Evolutionary conservation across 2,329 filamentous ascomycete species (phyloP).

Genomic region (Calonectria naviculata): DNA sequence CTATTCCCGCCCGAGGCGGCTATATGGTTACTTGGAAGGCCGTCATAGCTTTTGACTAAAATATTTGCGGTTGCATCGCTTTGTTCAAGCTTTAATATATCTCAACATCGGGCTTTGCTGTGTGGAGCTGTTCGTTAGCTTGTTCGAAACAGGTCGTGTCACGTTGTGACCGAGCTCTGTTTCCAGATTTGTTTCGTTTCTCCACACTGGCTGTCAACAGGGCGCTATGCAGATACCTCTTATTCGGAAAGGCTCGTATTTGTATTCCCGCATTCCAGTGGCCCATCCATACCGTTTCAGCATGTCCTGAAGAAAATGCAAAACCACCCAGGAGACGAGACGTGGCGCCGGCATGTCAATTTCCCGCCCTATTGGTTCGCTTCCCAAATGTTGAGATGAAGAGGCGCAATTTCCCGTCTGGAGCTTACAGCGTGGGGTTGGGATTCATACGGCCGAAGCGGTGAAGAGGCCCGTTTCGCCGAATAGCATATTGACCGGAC

Average conservation of each 20-base stretch:
- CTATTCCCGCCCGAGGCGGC: neutral
- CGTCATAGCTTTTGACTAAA: neutral
- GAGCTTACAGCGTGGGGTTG: conserved; percentile 26
- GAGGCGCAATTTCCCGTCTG: conserved; percentile 29
- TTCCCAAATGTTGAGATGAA: conserved; percentile 16
- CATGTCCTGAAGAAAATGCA: neutral
- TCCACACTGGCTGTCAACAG: conserved; percentile 3
- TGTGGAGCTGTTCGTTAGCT: neutral
- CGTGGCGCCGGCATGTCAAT: neutral
- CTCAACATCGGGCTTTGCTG: neutral
- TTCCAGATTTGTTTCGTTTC: neutral
- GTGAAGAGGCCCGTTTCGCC: conserved; percentile 31
- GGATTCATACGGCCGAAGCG: conserved; percentile 34
- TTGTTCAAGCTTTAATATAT: neutral
- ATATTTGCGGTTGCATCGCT: neutral
- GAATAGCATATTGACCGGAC: conserved; percentile 27
- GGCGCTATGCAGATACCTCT: neutral
- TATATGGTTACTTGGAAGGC: neutral
- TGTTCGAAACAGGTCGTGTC: neutral
- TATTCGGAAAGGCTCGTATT: neutral
- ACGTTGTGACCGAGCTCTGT: neutral
- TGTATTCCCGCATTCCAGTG: neutral
- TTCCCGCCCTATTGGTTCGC: conserved; percentile 25
- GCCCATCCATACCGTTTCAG: conserved; percentile 1
- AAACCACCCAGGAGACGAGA: neutral